A percentile compares a stretch with the other conserved stretches of the same genome.
These are phyloP conservation scores for Phalaenopsis hybrid DNA, from an alignment of 116 monocot genomes.

Conservation along the genomic window DNA sequence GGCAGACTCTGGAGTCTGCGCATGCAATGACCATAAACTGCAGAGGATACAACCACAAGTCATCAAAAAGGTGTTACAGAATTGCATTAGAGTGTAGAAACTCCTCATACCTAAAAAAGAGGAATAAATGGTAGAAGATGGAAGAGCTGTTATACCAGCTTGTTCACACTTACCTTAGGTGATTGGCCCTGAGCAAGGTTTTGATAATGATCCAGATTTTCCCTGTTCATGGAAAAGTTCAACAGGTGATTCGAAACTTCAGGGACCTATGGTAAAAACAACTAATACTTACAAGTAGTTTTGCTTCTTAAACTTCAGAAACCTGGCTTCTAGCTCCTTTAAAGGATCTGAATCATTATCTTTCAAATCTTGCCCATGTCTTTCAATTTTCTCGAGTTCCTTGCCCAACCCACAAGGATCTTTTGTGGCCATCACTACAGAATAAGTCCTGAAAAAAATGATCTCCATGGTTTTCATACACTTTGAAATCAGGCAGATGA, in stretches of 20 bases:
- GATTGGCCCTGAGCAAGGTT: constrained; percentile 70
- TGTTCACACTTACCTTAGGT: constrained; percentile 58
- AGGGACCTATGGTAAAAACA: background rate
- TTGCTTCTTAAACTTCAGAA: constrained; percentile 10
- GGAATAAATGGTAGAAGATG: background rate
- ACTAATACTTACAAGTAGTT: constrained; percentile 1
- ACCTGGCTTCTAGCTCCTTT: constrained; percentile 5
- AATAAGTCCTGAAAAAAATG: constrained; percentile 3
- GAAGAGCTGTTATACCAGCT: background rate
- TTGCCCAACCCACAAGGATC: background rate
- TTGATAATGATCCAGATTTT: constrained; percentile 54
- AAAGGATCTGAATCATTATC: constrained; percentile 11
- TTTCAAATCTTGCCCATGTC: background rate
- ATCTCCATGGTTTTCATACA: background rate
- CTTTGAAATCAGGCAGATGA: background rate
- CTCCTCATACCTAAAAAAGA: background rate
- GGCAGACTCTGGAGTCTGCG: constrained; percentile 96
- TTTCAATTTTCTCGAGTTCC: constrained; percentile 3
- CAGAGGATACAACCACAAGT: constrained; percentile 21
- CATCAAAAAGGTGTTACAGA: background rate
- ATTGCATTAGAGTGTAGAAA: background rate
- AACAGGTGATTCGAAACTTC: background rate
- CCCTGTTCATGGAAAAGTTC: constrained; percentile 39
- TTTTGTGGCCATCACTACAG: constrained; percentile 1
- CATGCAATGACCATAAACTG: constrained; percentile 98